phyloP scores from a whole-genome alignment of 805 yeast species.

The Wickerhamiella vanderwaltii region DNA sequence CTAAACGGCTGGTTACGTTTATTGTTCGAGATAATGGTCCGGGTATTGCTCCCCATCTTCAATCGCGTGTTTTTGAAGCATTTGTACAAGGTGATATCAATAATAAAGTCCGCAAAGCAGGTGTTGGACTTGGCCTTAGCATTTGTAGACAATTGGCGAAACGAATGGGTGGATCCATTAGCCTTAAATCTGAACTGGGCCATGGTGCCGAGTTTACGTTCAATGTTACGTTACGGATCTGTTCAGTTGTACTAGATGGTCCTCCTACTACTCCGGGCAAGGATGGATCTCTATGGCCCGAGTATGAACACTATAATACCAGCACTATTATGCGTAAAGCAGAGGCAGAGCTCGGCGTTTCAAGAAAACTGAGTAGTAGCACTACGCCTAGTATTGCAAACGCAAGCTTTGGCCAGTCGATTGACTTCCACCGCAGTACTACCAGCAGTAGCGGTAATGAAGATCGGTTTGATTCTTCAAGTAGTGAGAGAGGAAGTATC shows the following conservation, averaged over 20 bases:
- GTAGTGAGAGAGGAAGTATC: slow-evolving; percentile 1
- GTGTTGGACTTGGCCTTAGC: slow-evolving; percentile 85
- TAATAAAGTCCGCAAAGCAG: slow-evolving; percentile 85
- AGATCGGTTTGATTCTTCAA: background rate
- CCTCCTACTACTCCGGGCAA: background rate
- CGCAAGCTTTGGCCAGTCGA: background rate
- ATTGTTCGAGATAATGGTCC: slow-evolving; percentile 87
- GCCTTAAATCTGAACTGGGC: slow-evolving; percentile 61
- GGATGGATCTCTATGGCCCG: slow-evolving; percentile 13
- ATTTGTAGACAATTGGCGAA: slow-evolving; percentile 84
- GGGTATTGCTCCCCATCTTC: slow-evolving; percentile 76
- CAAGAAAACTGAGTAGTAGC: slow-evolving; percentile 2
- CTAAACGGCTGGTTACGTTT: slow-evolving; percentile 50
- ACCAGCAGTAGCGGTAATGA: background rate
- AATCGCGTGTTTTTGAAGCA: slow-evolving; percentile 82
- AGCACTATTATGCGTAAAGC: slow-evolving; percentile 13
- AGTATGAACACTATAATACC: slow-evolving; percentile 14
- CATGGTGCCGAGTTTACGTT: slow-evolving; percentile 77
- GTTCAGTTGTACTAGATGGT: background rate
- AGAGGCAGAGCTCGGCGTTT: slow-evolving; percentile 11
- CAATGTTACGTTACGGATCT: slow-evolving; percentile 36
- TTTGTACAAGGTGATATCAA: slow-evolving; percentile 90
- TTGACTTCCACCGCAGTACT: background rate
- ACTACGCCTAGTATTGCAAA: background rate
- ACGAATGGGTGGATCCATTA: slow-evolving; percentile 81